phyloP scores from a whole-genome alignment of 2,329 filamentous ascomycete genomes.

The Penicillium digitatum region DNA sequence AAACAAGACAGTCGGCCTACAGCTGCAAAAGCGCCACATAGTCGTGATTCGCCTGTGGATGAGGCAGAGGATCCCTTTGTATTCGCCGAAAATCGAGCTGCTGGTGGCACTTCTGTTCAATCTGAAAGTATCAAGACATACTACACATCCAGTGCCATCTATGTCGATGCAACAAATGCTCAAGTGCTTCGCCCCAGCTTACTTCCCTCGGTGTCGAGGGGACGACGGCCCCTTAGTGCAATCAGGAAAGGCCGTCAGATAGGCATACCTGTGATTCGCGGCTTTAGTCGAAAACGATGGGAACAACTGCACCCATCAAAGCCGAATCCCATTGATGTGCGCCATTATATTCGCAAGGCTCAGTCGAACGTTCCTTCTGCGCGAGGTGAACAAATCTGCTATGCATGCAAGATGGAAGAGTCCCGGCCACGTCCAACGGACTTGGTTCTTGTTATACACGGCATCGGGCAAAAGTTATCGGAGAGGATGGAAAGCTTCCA shows the following conservation, averaged over 20 bases:
- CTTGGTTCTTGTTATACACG: slow-evolving; percentile 84
- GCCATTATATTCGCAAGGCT: slow-evolving; percentile 41
- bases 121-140: slow-evolving; percentile 57
- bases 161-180: slow-evolving; percentile 70
- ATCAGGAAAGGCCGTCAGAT: slow-evolving; percentile 79
- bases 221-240: slow-evolving; percentile 73
- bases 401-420: slow-evolving; percentile 61
- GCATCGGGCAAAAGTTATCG: slow-evolving; percentile 93
- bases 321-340: slow-evolving; percentile 40
- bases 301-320: slow-evolving; percentile 62
- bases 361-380: slow-evolving; percentile 31
- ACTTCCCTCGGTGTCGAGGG: slow-evolving; percentile 79
- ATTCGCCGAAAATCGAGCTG: slow-evolving; percentile 41
- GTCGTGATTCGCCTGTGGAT: slow-evolving; percentile 22
- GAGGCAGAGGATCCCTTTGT: slow-evolving; percentile 10
- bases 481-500: slow-evolving; percentile 94
- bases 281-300: slow-evolving; percentile 78
- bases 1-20: slow-evolving; percentile 41
- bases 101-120: slow-evolving; percentile 39
- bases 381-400: slow-evolving; percentile 36
- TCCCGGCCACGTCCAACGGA: slow-evolving; percentile 72
- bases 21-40: slow-evolving; percentile 38
- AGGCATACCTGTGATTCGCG: slow-evolving; percentile 81
- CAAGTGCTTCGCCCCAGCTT: slow-evolving; percentile 83
- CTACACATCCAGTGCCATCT: slow-evolving; percentile 76